phyloP scores from a whole-genome alignment of 257 asterid genomes.

The Salvia miltiorrhiza region DNA sequence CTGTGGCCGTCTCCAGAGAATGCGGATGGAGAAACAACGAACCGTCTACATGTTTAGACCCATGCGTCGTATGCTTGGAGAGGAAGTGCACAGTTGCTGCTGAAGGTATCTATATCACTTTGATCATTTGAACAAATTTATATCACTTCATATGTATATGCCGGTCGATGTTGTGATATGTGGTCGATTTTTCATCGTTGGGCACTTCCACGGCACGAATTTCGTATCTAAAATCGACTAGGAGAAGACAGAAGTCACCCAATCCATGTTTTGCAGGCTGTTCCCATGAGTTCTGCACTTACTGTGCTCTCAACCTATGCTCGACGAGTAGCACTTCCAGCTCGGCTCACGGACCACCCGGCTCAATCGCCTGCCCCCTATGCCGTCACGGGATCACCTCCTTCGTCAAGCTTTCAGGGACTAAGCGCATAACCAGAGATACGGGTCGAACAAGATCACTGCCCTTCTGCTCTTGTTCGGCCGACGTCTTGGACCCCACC shows the following conservation, averaged over 20 bases:
- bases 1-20: constrained; percentile 35
- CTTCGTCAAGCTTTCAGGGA: constrained; percentile 54
- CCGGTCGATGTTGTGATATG: too few relatives aligned
- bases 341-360: constrained; percentile 52
- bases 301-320: constrained; percentile 70
- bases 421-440: constrained; percentile 45
- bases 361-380: constrained; percentile 75
- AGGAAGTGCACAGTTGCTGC: constrained; percentile 83
- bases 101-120: constrained; percentile 48
- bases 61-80: constrained; percentile 87
- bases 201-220: too few relatives aligned
- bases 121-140: background rate
- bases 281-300: constrained; percentile 78
- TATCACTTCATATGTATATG: too few relatives aligned
- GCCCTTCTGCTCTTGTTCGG: constrained; percentile 61
- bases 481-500: constrained; percentile 35
- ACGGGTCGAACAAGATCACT: constrained; percentile 46
- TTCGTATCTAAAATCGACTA: too few relatives aligned
- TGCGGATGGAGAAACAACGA: constrained; percentile 72
- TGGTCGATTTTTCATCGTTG: too few relatives aligned
- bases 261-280: constrained; percentile 43
- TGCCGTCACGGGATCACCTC: constrained; percentile 83
- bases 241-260: background rate
- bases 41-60: constrained; percentile 48
- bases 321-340: constrained; percentile 55